Percentiles rank a stretch among this genome's conserved stretches.
phyloP scores from a whole-genome alignment of 2,329 filamentous ascomycete genomes.

The Fusarium pilosicola region DNA sequence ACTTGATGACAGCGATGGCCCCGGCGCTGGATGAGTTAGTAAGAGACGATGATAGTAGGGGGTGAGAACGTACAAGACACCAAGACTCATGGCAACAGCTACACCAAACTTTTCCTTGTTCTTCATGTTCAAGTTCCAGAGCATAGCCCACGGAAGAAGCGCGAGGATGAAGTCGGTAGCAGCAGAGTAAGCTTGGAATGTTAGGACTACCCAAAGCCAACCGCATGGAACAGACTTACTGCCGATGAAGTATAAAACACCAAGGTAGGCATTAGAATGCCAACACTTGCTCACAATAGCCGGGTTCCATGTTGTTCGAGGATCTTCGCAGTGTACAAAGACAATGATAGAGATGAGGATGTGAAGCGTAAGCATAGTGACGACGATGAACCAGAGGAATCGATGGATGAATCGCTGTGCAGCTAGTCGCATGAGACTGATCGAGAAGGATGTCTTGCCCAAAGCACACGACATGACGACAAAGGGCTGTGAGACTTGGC shows the following conservation, averaged over 20 bases:
- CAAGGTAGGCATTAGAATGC: slow-evolving; percentile 22
- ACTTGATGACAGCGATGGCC: slow-evolving; percentile 29
- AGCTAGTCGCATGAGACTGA: slow-evolving; percentile 31
- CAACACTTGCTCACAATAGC: slow-evolving; percentile 29
- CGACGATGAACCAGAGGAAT: slow-evolving; percentile 26
- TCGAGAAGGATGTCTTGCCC: slow-evolving; percentile 30
- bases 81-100: slow-evolving; percentile 28
- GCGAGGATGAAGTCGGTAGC: slow-evolving; percentile 32
- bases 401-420: slow-evolving; percentile 17
- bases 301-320: slow-evolving; percentile 27
- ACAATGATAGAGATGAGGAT: slow-evolving; percentile 21
- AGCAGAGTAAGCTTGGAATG: slow-evolving; percentile 18
- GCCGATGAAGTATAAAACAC: slow-evolving; percentile 30
- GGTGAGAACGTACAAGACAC: slow-evolving; percentile 9
- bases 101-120: slow-evolving; percentile 34
- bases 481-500: slow-evolving; percentile 25
- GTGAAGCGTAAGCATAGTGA: slow-evolving; percentile 21
- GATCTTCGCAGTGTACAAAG: slow-evolving; percentile 27
- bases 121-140: slow-evolving; percentile 36
- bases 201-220: accelerated
- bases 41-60: accelerated
- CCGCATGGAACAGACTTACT: neutral
- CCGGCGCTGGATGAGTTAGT: neutral
- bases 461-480: slow-evolving; percentile 31
- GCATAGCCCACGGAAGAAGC: slow-evolving; percentile 26